phyloP scores from a whole-genome alignment of 2,329 filamentous ascomycete genomes.

The Penicillium brevicompactum region DNA sequence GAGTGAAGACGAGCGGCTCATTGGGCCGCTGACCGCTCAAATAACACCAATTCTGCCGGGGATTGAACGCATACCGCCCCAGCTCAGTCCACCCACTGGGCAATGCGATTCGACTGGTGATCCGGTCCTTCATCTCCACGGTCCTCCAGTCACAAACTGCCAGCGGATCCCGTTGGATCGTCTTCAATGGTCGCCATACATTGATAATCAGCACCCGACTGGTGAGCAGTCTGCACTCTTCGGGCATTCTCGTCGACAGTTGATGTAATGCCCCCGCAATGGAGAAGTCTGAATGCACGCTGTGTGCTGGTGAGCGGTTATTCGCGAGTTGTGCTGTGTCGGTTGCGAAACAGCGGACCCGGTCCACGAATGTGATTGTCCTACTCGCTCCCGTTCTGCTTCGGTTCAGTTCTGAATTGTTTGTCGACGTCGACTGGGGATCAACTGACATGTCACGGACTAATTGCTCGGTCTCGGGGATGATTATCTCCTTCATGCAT shows the following conservation, averaged over 20 bases:
- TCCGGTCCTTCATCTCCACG: conserved; percentile 11
- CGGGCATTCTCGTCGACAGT: conserved; percentile 6
- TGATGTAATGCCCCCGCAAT: conserved; percentile 6
- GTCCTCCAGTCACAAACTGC: conserved; percentile 24
- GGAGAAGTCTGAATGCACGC: conserved; percentile 24
- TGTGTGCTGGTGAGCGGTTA: conserved; percentile 20
- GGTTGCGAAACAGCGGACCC: conserved; percentile 52
- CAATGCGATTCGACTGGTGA: conserved; percentile 14
- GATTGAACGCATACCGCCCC: conserved; percentile 16
- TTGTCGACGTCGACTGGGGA: not conserved
- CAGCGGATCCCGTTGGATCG: conserved; percentile 24
- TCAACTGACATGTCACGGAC: conserved; percentile 10
- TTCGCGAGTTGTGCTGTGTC: conserved; percentile 27
- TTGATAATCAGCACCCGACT: conserved; percentile 21
- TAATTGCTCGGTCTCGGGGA: conserved; percentile 13
- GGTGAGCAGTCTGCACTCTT: conserved; percentile 12
- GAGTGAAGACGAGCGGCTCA: conserved; percentile 24
- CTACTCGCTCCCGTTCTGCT: conserved; percentile 58
- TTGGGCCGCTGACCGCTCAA: conserved; percentile 17
- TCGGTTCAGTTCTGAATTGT: not conserved
- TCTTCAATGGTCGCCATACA: conserved; percentile 28
- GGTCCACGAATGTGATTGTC: conserved; percentile 66
- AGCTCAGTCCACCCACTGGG: conserved; percentile 17
- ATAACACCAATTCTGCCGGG: conserved; percentile 20
- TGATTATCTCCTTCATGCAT: conserved; percentile 8